Percentiles rank a stretch among this genome's conserved stretches.
Evolutionary conservation across 1,284 basidiomycete genomes (phyloP).

Genomic region (Neolentinus lepideus): DNA sequence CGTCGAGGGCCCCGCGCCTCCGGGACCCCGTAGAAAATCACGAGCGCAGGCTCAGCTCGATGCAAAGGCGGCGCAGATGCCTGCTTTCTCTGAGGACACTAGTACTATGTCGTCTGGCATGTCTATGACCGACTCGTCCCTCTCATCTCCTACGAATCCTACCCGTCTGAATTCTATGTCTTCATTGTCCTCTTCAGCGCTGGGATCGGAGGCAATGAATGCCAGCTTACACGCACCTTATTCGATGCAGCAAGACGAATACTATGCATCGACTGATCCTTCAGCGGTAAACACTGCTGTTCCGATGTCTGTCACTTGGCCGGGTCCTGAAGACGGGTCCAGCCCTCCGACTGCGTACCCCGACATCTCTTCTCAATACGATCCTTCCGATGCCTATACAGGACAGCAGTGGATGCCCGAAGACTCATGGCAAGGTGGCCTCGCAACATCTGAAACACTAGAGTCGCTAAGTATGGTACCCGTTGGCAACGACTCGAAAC

Average conservation of each 20-base stretch:
- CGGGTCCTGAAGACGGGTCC: background rate
- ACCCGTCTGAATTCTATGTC: background rate
- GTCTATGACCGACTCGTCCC: background rate
- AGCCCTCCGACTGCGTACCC: background rate
- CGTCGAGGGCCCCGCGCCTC: background rate
- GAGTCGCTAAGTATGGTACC: background rate
- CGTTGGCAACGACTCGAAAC: background rate
- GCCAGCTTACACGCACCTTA: background rate
- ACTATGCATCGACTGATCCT: background rate
- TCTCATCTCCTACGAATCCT: background rate
- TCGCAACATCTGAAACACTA: background rate
- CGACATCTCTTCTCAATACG: background rate
- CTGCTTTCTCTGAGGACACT: background rate
- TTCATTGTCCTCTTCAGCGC: background rate
- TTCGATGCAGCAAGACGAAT: background rate
- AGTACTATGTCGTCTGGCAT: background rate
- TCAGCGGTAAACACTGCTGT: background rate
- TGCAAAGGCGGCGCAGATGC: background rate
- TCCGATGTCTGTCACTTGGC: background rate
- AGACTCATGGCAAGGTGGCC: background rate
- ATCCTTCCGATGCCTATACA: background rate
- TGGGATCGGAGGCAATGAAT: background rate
- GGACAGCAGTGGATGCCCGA: background rate
- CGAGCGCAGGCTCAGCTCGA: background rate
- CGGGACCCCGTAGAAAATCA: background rate